Conservation (phyloP, 306 rosid genomes). For the Hippophae tibetana region DNA sequence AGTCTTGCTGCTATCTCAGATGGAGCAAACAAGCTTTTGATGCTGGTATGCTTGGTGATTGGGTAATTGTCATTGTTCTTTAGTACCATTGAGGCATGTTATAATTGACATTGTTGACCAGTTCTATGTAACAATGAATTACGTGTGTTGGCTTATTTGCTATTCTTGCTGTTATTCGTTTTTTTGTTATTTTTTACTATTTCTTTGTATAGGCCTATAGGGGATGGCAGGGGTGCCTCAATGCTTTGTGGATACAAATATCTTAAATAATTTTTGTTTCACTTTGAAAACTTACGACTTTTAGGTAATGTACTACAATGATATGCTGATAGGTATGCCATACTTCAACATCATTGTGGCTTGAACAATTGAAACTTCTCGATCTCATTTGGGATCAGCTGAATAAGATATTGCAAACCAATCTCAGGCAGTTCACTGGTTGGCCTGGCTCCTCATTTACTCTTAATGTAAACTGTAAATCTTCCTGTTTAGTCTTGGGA, state of each 20-base stretch:
- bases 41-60: conserved; percentile 64
- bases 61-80: not conserved
- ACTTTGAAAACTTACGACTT: not conserved
- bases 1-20: conserved; percentile 96
- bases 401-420: not conserved
- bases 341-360: not conserved
- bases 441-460: not conserved
- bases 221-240: not conserved
- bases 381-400: not conserved
- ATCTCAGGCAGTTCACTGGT: not conserved
- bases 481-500: not conserved
- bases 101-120: not conserved
- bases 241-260: not conserved
- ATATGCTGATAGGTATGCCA: too few relatives aligned
- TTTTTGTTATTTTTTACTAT: not conserved
- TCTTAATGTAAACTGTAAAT: too few relatives aligned
- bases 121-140: not conserved
- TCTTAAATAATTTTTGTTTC: not conserved
- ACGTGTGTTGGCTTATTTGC: not conserved
- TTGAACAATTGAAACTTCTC: not conserved
- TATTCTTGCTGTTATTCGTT: not conserved
- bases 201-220: not conserved
- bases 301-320: too few relatives aligned
- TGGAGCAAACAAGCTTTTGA: conserved; percentile 96
- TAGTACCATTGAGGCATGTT: not conserved